Evolutionary conservation across 257 asterid species (phyloP).

Genomic region (Lycium barbarum): DNA sequence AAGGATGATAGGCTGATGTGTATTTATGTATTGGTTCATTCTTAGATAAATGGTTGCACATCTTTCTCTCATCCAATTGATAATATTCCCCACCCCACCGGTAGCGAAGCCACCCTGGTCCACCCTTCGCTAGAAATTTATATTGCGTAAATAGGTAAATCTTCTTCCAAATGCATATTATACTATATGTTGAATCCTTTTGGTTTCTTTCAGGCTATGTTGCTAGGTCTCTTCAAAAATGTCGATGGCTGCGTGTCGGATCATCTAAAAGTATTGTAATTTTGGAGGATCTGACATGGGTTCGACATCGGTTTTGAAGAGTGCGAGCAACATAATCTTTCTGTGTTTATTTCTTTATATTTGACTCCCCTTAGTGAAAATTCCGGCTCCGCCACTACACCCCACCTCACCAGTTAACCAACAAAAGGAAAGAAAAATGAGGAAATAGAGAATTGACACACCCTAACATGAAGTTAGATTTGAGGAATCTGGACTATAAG

Average conservation of each 20-base stretch:
- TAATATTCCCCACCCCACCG: background rate
- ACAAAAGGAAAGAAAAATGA: background rate
- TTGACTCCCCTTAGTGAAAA: background rate
- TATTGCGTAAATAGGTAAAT: background rate
- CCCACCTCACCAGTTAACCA: background rate
- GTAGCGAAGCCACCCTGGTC: background rate
- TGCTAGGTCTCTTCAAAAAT: no score
- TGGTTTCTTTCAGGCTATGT: no score
- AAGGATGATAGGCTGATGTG: slow-evolving; percentile 1
- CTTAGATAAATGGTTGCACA: slow-evolving; percentile 2
- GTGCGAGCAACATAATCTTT: background rate
- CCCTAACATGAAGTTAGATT: background rate
- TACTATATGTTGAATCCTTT: background rate
- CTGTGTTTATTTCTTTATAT: background rate
- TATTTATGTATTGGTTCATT: slow-evolving; percentile 1
- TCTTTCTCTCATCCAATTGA: background rate
- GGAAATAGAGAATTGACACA: background rate
- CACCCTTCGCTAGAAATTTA: background rate
- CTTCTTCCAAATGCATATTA: background rate
- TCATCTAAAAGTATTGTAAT: no score
- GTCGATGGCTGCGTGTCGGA: no score
- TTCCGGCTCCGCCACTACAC: background rate
- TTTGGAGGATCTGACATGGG: no score
- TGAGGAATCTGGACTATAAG: background rate
- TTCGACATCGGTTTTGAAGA: no score